Percentiles rank a stretch among this genome's conserved stretches.
Evolutionary conservation across 805 yeast species (phyloP).

Genomic region (Lipomyces yamadae): DNA sequence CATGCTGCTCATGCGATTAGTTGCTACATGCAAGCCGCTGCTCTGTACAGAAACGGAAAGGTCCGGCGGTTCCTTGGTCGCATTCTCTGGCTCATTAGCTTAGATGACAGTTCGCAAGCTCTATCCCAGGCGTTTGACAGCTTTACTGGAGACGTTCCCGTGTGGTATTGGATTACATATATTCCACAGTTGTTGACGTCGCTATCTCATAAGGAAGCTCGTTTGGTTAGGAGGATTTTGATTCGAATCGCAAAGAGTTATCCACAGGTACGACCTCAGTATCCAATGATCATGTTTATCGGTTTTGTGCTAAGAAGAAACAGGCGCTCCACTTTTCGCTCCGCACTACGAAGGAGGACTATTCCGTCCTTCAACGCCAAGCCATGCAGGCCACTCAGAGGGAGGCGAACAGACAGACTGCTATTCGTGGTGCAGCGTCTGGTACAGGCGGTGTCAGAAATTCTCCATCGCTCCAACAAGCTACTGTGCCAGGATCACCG

Average conservation of each 20-base stretch:
- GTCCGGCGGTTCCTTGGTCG: constrained; percentile 86
- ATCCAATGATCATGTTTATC: not conserved
- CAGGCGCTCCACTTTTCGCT: constrained; percentile 89
- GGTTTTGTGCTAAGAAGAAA: not conserved
- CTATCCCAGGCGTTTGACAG: constrained; percentile 86
- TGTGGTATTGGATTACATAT: constrained; percentile 98
- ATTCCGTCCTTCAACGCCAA: constrained; percentile 83
- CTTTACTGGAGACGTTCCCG: constrained; percentile 95
- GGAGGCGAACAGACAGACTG: constrained; percentile 36
- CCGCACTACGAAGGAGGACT: constrained; percentile 93
- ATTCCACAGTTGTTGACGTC: constrained; percentile 93
- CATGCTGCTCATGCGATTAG: constrained; percentile 93
- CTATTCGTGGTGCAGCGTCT: constrained; percentile 19
- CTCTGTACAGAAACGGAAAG: constrained; percentile 89
- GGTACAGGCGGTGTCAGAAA: constrained; percentile 37
- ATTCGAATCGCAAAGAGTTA: constrained; percentile 92
- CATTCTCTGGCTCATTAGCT: constrained; percentile 88
- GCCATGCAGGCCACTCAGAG: constrained; percentile 55
- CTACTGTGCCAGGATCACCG: constrained; percentile 31
- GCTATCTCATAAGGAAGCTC: constrained; percentile 88
- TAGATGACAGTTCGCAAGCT: constrained; percentile 84
- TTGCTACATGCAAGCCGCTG: constrained; percentile 97
- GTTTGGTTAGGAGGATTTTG: constrained; percentile 82
- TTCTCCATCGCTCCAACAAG: constrained; percentile 32
- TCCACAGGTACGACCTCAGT: constrained; percentile 62